Evolutionary conservation across 2,329 filamentous ascomycete genomes (phyloP), one percentile per base, ranked within the genome.

Genomic region (Monilinia fructicola): DNA sequence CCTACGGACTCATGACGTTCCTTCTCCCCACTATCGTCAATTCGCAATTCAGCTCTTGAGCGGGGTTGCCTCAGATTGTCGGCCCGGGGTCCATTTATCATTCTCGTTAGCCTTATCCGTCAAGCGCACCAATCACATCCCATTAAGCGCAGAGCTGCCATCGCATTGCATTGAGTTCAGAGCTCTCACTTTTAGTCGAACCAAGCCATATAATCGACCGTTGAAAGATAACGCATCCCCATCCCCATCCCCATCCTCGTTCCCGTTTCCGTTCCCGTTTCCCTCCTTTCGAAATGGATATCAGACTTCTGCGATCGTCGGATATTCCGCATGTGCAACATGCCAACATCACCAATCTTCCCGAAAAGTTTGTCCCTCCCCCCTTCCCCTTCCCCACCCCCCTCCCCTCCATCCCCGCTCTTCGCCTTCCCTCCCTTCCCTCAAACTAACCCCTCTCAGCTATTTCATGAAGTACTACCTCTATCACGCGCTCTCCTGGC

Each of bases 391-490:
- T 56, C 26, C 18, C 18, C 26, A 38, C 10, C 48, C 12, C 10
- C 35, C 9, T 21, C n/a, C 10, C n/a, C 28, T 52, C 61, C 28
- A 14, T n/a, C 26, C 11, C 38, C 23, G 6, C 3, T 38, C 31
- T 35, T 56, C 21, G 5, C 35, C 16, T 21, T 18, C 10, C 26
- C 31, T 12, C 23, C 26, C 26, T 11, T n/a, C 53, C 44, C 61
- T 16, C 52, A 54, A n/a, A 26, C 60, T 42, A 38, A 56, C 44
- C 26, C 18, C 16, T 5, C 46, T 35, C 42, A 76, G 74, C 84
- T 99, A 99, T 86, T 98, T 98, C 79, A 91, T 97, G 81, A 99
- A 99, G 85, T 99, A 99, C 85, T 99, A 99, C 83, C 88, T 99
- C 76, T 99, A 99, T 86, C 95, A 99, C 81, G 93, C 94, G 21